Evolutionary conservation across 306 rosid genomes (phyloP), one percentile per base, ranked within the genome.

Genomic region (Citrullus mucosospermus): DNA sequence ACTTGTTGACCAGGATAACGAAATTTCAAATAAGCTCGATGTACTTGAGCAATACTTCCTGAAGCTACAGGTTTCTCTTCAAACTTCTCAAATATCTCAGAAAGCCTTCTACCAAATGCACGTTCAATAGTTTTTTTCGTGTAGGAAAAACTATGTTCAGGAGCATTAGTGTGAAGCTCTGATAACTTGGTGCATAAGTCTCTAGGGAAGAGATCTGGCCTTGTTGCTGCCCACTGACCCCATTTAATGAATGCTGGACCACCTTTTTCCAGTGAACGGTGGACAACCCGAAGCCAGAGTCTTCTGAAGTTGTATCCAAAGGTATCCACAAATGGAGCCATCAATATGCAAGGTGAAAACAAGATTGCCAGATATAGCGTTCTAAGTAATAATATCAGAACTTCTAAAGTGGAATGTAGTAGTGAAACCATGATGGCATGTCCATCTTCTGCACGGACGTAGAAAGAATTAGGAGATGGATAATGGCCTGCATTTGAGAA

Each of bases 201-300:
- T 79, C 95, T 87, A 16, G 99, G 97, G 81, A 95, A 95, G 79
- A 95, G 97, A 89, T 95, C 99, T 77, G 99, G 99, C 43, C 99
- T 82, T 43, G 99, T 92, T 77, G 99, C 99, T 74, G 99, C 99
- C 99, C 99, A 95, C 78, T 95, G 99, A 80, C 99, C 99, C 99
- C 99, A 95, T 85, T 95, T 95, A 78, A 95, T 95, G 83, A 95
- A 95, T 32, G 99, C 97, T 8, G 97, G 99, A 60, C 99, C 99
- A 59, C 97, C 96, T 70, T 78, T 86, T 80, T 95, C 99, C 67
- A 95, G 81, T 11, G 99, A 86, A 58, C 92, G 93, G 65, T 79
- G 99, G 83, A 95, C 83, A 78, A 95, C 87, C 74, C 32, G 86
- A 75, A 95, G 96, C 99, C 99, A 95, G 30, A 82, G 68, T 82